Conservation (phyloP, 2,329 filamentous ascomycete species). For the Pseudogymnoascus sp. region DNA sequence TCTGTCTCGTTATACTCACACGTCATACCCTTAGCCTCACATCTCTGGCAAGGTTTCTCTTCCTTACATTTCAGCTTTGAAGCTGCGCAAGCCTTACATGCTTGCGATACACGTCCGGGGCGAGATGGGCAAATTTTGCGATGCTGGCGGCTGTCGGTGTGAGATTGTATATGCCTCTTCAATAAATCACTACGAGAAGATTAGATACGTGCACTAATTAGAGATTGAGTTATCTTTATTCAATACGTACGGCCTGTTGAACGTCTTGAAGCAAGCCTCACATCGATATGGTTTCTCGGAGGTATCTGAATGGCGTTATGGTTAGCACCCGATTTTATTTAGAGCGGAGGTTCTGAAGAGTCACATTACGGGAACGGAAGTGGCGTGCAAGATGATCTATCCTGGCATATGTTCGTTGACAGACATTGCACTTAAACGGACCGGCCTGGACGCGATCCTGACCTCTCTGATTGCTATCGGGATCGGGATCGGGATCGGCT, state of each 20-base stretch:
- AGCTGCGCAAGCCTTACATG: constrained; percentile 11
- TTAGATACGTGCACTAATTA: background rate
- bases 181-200: background rate
- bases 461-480: background rate
- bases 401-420: constrained; percentile 9
- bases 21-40: background rate
- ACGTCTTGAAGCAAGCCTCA: constrained; percentile 6
- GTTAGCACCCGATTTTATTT: background rate
- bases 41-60: constrained; percentile 11
- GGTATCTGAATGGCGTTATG: background rate
- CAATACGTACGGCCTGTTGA: constrained; percentile 6
- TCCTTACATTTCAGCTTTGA: constrained; percentile 12
- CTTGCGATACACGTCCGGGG: constrained; percentile 8
- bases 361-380: constrained; percentile 4
- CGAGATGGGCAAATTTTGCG: background rate
- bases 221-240: background rate
- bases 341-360: background rate
- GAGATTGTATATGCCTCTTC: background rate
- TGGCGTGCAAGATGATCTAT: constrained; percentile 11
- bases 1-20: constrained; percentile 6
- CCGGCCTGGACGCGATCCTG: background rate
- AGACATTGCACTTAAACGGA: constrained; percentile 8
- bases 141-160: background rate
- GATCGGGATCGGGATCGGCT: background rate
- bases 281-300: constrained; percentile 9